Conservation (phyloP, 2,329 filamentous ascomycete species). For the Didymella segeticola region DNA sequence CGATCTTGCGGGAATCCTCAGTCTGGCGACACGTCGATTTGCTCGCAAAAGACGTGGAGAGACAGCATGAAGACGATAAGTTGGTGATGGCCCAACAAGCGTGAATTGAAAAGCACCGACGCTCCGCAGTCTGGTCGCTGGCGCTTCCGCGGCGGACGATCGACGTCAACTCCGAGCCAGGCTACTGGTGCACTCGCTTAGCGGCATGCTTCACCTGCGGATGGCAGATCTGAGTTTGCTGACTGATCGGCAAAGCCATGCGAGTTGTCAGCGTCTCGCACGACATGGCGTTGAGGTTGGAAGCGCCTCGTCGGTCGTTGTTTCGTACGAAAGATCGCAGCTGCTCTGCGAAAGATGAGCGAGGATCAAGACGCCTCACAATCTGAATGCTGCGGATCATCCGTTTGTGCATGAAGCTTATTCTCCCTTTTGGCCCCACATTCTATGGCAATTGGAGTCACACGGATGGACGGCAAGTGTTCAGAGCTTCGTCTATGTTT, state of each 20-base stretch:
- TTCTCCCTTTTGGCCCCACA: too few relatives aligned
- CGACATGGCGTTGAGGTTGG: not conserved
- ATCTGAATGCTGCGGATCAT: too few relatives aligned
- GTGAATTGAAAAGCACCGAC: constrained; percentile 17
- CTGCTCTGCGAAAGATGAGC: too few relatives aligned
- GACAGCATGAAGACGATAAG: not conserved
- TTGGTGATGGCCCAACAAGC: constrained; percentile 9
- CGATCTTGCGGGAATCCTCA: not conserved
- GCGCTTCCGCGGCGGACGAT: constrained; percentile 6
- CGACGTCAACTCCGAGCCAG: constrained; percentile 19
- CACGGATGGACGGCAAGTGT: too few relatives aligned
- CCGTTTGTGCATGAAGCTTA: too few relatives aligned
- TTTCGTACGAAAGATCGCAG: too few relatives aligned
- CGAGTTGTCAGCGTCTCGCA: constrained; percentile 1
- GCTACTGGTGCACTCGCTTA: constrained; percentile 11
- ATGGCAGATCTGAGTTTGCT: not conserved
- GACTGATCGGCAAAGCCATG: not conserved
- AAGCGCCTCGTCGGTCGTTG: not conserved
- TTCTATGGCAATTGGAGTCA: too few relatives aligned
- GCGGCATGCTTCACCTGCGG: constrained; percentile 1
- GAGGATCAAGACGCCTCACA: too few relatives aligned
- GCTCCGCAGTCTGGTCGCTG: constrained; percentile 17
- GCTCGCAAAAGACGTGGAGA: not conserved
- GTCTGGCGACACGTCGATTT: not conserved
- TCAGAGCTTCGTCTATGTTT: too few relatives aligned